Percentiles rank a stretch among this genome's conserved stretches.
Evolutionary conservation across 805 yeast species (phyloP).

Genomic region (Candida koratica): DNA sequence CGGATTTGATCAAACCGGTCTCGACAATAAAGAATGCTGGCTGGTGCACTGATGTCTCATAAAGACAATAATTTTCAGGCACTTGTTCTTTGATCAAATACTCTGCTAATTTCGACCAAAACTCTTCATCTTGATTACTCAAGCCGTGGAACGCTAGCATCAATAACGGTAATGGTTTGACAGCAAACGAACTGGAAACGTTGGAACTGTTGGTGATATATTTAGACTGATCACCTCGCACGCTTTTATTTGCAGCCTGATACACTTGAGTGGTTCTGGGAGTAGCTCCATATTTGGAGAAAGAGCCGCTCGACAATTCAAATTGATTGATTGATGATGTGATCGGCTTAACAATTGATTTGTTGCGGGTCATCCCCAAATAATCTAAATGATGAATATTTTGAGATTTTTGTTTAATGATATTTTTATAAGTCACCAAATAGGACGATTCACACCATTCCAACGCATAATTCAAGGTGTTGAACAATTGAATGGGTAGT

Average conservation of each 20-base stretch:
- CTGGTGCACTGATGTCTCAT: conserved; percentile 40
- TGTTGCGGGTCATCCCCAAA: conserved; percentile 16
- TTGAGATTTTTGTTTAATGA: conserved; percentile 10
- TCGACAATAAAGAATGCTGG: conserved; percentile 60
- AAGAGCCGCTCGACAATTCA: conserved; percentile 18
- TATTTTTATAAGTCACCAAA: conserved; percentile 53
- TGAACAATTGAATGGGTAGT: conserved; percentile 56
- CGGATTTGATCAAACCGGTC: conserved; percentile 38
- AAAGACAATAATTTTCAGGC: conserved; percentile 43
- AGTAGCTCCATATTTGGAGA: conserved; percentile 33
- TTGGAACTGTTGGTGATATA: conserved; percentile 1
- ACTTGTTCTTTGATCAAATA: conserved; percentile 49
- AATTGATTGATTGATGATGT: conserved; percentile 16
- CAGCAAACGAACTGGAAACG: conserved; percentile 20
- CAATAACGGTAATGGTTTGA: conserved; percentile 60
- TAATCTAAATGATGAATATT: conserved; percentile 9
- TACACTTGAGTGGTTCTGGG: conserved; percentile 52
- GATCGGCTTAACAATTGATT: conserved; percentile 12
- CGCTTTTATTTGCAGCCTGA: conserved; percentile 49
- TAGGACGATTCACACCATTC: conserved; percentile 98
- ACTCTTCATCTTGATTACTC: conserved; percentile 42
- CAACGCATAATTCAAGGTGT: conserved; percentile 77
- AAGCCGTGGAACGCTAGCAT: conserved; percentile 63
- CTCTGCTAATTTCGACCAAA: conserved; percentile 63
- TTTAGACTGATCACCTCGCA: conserved; percentile 34